Conservation (phyloP, 2,329 filamentous ascomycete genomes). For the Colletotrichum ledebouriae region DNA sequence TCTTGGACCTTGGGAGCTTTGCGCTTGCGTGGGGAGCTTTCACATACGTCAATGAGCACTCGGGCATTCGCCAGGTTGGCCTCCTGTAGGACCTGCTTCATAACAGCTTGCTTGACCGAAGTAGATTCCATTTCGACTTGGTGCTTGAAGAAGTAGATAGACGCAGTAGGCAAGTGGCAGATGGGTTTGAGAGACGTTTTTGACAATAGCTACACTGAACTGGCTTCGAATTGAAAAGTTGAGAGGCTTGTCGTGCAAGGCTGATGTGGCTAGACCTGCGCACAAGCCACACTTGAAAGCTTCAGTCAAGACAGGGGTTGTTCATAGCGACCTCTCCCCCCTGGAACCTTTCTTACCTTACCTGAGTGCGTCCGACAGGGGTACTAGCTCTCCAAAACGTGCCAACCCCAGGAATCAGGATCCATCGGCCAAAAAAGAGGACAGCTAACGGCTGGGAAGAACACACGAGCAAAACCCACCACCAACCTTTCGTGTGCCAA, state of each 20-base stretch:
- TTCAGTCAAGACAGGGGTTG: constrained; percentile 11
- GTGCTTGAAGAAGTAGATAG: constrained; percentile 25
- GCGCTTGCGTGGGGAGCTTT: constrained; percentile 2
- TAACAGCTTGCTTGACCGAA: constrained; percentile 71
- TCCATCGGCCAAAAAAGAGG: constrained; percentile 46
- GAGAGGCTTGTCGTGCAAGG: constrained; percentile 32
- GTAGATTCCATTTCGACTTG: constrained; percentile 67
- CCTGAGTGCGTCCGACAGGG: constrained; percentile 39
- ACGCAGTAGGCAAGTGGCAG: background rate
- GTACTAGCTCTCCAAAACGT: constrained; percentile 42
- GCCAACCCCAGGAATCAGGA: constrained; percentile 42
- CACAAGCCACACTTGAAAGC: background rate
- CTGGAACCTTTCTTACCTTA: constrained; percentile 1
- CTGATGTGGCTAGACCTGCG: constrained; percentile 24
- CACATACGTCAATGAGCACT: constrained; percentile 75
- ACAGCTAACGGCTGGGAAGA: constrained; percentile 46
- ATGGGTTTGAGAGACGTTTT: constrained; percentile 10
- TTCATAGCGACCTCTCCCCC: constrained; percentile 1
- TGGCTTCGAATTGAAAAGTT: constrained; percentile 37
- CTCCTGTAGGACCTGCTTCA: constrained; percentile 75
- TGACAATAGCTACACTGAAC: constrained; percentile 11
- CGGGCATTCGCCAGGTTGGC: constrained; percentile 77
- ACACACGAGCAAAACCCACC: constrained; percentile 43
- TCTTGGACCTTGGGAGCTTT: background rate
- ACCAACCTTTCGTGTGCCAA: constrained; percentile 38